phyloP scores from a whole-genome alignment of 352 stramenopile species.

The Globisporangium sylvaticum region DNA sequence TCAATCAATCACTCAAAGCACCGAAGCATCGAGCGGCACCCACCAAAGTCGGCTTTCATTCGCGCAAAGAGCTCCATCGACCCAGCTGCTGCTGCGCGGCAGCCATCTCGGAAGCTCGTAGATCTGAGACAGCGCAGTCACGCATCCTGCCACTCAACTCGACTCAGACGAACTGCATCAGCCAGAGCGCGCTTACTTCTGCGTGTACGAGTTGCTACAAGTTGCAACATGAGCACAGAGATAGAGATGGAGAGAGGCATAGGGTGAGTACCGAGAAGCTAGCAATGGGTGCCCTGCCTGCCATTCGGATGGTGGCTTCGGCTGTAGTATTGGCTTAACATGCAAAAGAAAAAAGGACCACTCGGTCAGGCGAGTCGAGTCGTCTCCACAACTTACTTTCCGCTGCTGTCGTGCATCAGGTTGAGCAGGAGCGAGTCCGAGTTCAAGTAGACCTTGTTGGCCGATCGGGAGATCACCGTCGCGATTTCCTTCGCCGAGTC shows the following conservation, averaged over 20 bases:
- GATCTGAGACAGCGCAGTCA: slow-evolving; percentile 8
- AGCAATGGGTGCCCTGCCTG: neutral
- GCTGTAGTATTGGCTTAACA: slow-evolving; percentile 6
- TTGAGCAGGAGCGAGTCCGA: slow-evolving; percentile 98
- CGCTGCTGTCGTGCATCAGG: slow-evolving; percentile 79
- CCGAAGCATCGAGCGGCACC: slow-evolving; percentile 1
- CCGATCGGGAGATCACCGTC: slow-evolving; percentile 91
- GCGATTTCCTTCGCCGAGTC: slow-evolving; percentile 99
- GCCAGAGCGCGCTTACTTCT: slow-evolving; percentile 5
- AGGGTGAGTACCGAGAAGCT: slow-evolving; percentile 1
- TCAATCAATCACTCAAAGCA: neutral
- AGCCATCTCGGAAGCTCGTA: neutral
- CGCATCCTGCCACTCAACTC: neutral
- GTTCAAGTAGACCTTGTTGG: slow-evolving; percentile 98
- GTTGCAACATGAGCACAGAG: neutral
- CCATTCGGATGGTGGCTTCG: neutral
- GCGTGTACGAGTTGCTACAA: slow-evolving; percentile 9
- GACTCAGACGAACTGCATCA: neutral
- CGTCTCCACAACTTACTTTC: slow-evolving; percentile 36
- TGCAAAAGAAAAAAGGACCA: neutral
- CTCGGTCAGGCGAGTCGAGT: no score
- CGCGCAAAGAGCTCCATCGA: neutral
- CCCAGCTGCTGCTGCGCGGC: neutral
- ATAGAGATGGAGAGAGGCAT: neutral
- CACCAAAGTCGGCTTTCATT: slow-evolving; percentile 1